Base-by-base conservation (phyloP, 2,329 filamentous ascomycete genomes). In the Phialophora chinensis region DNA sequence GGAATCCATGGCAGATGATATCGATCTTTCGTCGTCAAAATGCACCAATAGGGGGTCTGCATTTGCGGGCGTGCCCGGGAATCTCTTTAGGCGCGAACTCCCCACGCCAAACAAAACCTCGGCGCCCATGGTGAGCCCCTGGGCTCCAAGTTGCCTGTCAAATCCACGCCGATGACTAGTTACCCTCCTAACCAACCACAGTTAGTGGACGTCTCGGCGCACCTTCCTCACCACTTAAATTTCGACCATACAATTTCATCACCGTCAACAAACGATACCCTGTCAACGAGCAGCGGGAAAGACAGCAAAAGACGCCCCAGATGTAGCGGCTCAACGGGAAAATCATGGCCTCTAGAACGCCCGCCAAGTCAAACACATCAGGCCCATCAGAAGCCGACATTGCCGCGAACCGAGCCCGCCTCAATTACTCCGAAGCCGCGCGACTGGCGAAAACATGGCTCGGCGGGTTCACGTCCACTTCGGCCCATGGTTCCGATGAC, bases 391-490 rank as follows among this genome's bases (percentile, higher is more conserved):
- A 66, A 25, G 62, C n/a, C 57, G 68, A 70, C 49, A 38, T 68
- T 29, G 63, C 66, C 29, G 58, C 66, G 20, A 70, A 70, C 54
- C 60, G 61, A 58, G 68, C 68, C 7, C 63, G 68, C 27, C 61
- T 70, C 20, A 53, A 55, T 4, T 63, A 70, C 59, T 63, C 66
- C n/a, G 68, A 70, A n/a, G 66, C 66, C 42, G 38, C 68, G 6
- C 66, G 60, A 14, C 55, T 66, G 4, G 68, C 66, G n/a, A 70
- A 65, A 52, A 65, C 66, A 60, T 70, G 63, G 63, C 66, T 70
- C 20, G 52, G 33, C 25, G 61, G 49, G 14, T 61, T 54, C 23
- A 55, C 60, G 10, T 57, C 33, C 17, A 55, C 55, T n/a, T 27
- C 53, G n/a, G 29, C 33, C n/a, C 2, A 35, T 12, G 23, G 5